Percentiles rank a stretch among this genome's conserved stretches.
Conservation (phyloP, 805 yeast species). For the Cyberlindnera mrakii region DNA sequence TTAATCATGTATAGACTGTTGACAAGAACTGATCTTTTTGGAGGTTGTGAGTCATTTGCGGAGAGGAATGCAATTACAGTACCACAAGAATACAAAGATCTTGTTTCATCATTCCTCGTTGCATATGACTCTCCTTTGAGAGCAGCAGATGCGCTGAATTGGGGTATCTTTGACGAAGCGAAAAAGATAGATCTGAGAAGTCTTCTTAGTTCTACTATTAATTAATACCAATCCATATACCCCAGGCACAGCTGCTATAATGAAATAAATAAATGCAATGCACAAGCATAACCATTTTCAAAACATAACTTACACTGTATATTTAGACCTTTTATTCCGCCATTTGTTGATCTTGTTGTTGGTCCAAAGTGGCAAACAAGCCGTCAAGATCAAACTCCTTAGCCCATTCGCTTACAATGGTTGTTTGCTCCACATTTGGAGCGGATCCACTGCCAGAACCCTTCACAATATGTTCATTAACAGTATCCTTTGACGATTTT, state of each 20-base stretch:
- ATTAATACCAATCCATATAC: too few relatives aligned
- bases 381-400: conserved; percentile 91
- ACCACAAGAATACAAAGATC: neutral
- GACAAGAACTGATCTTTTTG: neutral
- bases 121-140: neutral
- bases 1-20: conserved; percentile 1
- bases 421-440: conserved; percentile 44
- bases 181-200: neutral
- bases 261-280: too few relatives aligned
- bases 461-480: conserved; percentile 21
- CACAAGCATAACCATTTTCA: too few relatives aligned
- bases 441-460: conserved; percentile 23
- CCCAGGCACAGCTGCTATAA: too few relatives aligned
- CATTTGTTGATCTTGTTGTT: conserved; percentile 5
- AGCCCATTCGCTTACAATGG: conserved; percentile 87
- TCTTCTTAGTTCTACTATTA: too few relatives aligned
- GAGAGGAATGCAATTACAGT: neutral
- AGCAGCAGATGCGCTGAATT: neutral
- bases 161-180: neutral
- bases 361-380: conserved; percentile 45
- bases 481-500: conserved; percentile 42
- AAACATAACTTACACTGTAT: neutral
- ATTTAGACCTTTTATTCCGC: neutral
- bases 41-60: neutral
- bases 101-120: neutral